Evolutionary conservation across 441 rosid genomes (phyloP).

Genomic region (Brassica hybrid): DNA sequence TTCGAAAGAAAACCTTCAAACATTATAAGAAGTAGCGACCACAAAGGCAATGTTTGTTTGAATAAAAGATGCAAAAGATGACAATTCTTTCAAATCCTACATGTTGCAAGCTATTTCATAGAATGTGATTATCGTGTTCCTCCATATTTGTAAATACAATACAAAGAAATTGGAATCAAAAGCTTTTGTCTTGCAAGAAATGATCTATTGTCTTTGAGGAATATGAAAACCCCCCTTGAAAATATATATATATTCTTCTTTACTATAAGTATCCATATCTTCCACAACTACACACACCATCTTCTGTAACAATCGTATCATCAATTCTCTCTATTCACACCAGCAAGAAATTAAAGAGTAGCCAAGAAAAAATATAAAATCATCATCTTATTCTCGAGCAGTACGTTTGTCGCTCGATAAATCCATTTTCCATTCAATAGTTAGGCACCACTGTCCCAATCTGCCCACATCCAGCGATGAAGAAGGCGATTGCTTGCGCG

Average conservation of each 20-base stretch:
- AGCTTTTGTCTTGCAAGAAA: too few species aligned
- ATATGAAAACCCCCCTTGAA: slow-evolving; percentile 23
- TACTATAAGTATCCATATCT: slow-evolving; percentile 29
- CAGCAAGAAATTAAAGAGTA: slow-evolving; percentile 37
- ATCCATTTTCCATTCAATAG: slow-evolving; percentile 15
- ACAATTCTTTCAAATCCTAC: not conserved
- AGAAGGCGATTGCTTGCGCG: slow-evolving; percentile 61
- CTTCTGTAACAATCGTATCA: slow-evolving; percentile 40
- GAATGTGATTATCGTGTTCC: too few species aligned
- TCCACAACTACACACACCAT: slow-evolving; percentile 38
- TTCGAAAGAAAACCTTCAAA: too few species aligned
- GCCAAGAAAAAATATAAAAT: not conserved
- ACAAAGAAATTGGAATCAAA: too few species aligned
- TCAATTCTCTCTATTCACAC: slow-evolving; percentile 45
- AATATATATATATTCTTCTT: slow-evolving; percentile 14
- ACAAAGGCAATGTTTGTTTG: not conserved
- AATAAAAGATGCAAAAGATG: not conserved
- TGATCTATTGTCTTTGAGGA: slow-evolving; percentile 14
- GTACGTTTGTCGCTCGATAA: not conserved
- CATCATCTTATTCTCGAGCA: slow-evolving; percentile 27
- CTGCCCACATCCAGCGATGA: slow-evolving; percentile 58
- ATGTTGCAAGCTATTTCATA: too few species aligned
- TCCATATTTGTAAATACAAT: too few species aligned
- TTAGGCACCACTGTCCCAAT: slow-evolving; percentile 59
- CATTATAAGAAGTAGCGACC: too few species aligned